Conservation (phyloP, 2,329 filamentous ascomycete species). For the Neonectria coccinea region DNA sequence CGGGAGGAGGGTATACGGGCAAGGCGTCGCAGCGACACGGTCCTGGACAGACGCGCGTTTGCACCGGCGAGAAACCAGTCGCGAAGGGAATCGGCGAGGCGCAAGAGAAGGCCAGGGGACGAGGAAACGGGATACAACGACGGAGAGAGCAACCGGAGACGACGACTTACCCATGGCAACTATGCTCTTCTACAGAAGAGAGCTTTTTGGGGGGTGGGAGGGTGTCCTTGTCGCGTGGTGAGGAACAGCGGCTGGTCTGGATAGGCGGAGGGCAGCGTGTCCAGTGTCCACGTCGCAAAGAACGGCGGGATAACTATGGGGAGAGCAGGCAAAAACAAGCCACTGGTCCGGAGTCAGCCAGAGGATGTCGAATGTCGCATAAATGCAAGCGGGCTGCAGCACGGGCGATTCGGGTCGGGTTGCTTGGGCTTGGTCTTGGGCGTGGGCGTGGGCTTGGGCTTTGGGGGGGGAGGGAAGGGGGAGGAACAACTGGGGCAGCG, state of each 20-base stretch:
- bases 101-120: neutral
- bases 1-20: slow-evolving; percentile 12
- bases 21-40: slow-evolving; percentile 34
- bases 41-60: slow-evolving; percentile 39
- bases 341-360: slow-evolving; percentile 48
- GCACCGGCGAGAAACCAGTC: slow-evolving; percentile 22
- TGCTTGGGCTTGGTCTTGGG: slow-evolving; percentile 30
- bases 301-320: slow-evolving; percentile 41
- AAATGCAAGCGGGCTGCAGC: slow-evolving; percentile 49
- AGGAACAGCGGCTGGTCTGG: slow-evolving; percentile 44
- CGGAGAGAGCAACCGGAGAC: slow-evolving; percentile 34
- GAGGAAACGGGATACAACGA: slow-evolving; percentile 1
- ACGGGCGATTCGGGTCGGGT: slow-evolving; percentile 43
- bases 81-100: slow-evolving; percentile 9
- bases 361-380: slow-evolving; percentile 49
- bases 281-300: slow-evolving; percentile 42
- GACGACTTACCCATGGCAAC: slow-evolving; percentile 47
- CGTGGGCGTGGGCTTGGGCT: slow-evolving; percentile 26
- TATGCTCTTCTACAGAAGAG: slow-evolving; percentile 39
- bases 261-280: slow-evolving; percentile 40
- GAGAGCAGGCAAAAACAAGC: slow-evolving; percentile 45
- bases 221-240: slow-evolving; percentile 45
- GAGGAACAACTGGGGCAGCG: slow-evolving; percentile 30
- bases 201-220: slow-evolving; percentile 41
- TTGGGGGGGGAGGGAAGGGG: slow-evolving; percentile 15